Base-by-base conservation (phyloP, 331 rosid genomes). In the Erythrophleum ivorense region DNA sequence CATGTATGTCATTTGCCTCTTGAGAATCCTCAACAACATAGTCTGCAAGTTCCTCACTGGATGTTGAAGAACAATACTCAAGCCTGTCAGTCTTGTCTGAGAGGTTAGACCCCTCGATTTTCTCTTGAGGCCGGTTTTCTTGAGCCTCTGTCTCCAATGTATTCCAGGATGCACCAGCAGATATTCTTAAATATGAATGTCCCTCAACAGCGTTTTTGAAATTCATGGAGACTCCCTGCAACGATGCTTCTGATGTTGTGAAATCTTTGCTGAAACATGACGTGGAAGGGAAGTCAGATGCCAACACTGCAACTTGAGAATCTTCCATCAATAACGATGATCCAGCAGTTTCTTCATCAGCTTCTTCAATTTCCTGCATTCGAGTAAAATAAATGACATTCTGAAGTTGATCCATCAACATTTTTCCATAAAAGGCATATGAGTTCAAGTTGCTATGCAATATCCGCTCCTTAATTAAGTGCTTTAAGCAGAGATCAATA, bases 21-120 rank as follows among this genome's bases (percentile, higher is more conserved):
- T 83, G 89, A 65, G 96, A 91, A 84, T 91, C 91, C 71, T 78
- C 84, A 62, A 91, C 92, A 81, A 87, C 83, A 72, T 71, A 82
- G 80, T 46, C 81, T 60, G 75, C 41, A 60, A 82, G 71, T 79
- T 87, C 88, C 62, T 82, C 81, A 45, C 77, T 60, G 43, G 86
- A 76, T 83, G 81, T 70, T 43, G 88, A 83, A 48, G 89, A 83
- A 48, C 80, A 73, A 49, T 53, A 66, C 34, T 81, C 84, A 21
- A 68, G 73, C 45, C 70, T 65, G 66, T 78, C 77, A 48, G 54
- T 55, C 73, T 84, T 69, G 70, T 82, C 81, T 38, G 86, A 59
- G 86, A 59, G 34, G 84, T 66, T 65, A 24, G 62, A 71, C 54
- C 72, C 77, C 14, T 78, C 81, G 14, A n/a, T 64, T 83, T 79